A percentile compares a stretch with the other conserved stretches of the same genome.
Conservation (phyloP, 2,329 filamentous ascomycete genomes). For the Fusarium caatingaense region DNA sequence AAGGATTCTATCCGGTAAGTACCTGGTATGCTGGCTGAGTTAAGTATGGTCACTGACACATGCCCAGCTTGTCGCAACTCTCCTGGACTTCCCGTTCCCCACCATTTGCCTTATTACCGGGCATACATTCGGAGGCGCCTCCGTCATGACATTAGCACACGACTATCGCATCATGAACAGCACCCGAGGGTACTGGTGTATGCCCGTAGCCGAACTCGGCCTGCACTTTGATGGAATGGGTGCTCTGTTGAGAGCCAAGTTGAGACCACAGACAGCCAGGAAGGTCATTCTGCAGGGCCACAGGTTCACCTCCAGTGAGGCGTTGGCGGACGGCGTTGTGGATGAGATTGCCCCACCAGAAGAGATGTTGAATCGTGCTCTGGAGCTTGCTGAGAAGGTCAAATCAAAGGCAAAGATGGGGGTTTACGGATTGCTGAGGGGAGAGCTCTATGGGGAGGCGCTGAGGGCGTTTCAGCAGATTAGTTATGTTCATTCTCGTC, state of each 20-base stretch:
- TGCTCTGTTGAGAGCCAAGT: conserved; percentile 1
- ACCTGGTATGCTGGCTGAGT: no score
- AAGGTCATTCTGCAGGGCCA: not conserved
- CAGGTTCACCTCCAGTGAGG: conserved; percentile 2
- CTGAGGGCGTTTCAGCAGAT: conserved; percentile 8
- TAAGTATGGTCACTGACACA: no score
- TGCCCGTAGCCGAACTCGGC: not conserved
- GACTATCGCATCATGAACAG: conserved; percentile 10
- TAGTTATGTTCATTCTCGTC: conserved; percentile 11
- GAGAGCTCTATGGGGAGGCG: not conserved
- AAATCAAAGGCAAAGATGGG: conserved; percentile 10
- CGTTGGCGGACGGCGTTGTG: not conserved
- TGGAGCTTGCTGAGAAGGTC: not conserved
- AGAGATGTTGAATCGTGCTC: not conserved
- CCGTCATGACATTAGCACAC: conserved; percentile 2
- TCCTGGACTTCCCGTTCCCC: not conserved
- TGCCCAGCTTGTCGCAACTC: conserved; percentile 1
- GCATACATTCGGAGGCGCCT: conserved; percentile 4
- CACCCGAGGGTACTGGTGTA: conserved; percentile 1
- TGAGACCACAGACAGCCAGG: not conserved
- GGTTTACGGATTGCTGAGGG: not conserved
- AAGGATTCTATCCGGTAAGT: conserved; percentile 3
- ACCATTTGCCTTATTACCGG: conserved; percentile 3
- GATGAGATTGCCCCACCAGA: not conserved
- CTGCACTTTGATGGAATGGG: conserved; percentile 7